Evolutionary conservation across 2,329 filamentous ascomycete genomes (phyloP).

Genomic region (Alternaria consortialis): DNA sequence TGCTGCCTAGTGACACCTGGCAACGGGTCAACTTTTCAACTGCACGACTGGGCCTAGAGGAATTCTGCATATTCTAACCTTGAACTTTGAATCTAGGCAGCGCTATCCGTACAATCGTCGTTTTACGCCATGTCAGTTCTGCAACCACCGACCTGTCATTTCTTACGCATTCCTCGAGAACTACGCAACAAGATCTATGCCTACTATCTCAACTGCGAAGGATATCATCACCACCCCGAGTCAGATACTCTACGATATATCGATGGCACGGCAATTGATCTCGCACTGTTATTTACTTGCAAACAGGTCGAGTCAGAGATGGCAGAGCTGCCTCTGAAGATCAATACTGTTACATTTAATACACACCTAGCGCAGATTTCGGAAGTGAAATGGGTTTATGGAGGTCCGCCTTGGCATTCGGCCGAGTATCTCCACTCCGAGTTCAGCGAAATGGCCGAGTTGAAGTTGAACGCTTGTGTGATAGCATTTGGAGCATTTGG

Average conservation of each 20-base stretch:
- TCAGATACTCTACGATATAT: neutral
- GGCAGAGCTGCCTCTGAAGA: neutral
- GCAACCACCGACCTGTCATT: neutral
- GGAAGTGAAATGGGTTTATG: fast-evolving
- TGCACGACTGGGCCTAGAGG: too few relatives aligned
- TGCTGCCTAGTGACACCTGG: neutral
- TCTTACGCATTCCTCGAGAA: neutral
- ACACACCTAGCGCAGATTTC: neutral
- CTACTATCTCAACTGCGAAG: neutral
- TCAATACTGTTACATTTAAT: neutral
- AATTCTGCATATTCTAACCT: neutral
- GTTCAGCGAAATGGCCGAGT: neutral
- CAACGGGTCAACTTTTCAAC: neutral
- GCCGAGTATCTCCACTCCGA: neutral
- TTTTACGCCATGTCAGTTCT: neutral
- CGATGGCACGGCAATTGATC: neutral
- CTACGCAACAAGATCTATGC: neutral
- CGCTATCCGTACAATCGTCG: neutral
- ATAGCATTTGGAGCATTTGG: neutral
- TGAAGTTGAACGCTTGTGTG: neutral
- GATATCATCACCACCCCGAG: neutral
- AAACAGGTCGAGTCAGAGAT: neutral
- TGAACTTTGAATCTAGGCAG: neutral
- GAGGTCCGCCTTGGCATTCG: neutral
- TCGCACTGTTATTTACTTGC: neutral